These are phyloP conservation scores for Suhomyces xylopsoci DNA, from an alignment of 805 yeast species.

Conservation along the genomic window DNA sequence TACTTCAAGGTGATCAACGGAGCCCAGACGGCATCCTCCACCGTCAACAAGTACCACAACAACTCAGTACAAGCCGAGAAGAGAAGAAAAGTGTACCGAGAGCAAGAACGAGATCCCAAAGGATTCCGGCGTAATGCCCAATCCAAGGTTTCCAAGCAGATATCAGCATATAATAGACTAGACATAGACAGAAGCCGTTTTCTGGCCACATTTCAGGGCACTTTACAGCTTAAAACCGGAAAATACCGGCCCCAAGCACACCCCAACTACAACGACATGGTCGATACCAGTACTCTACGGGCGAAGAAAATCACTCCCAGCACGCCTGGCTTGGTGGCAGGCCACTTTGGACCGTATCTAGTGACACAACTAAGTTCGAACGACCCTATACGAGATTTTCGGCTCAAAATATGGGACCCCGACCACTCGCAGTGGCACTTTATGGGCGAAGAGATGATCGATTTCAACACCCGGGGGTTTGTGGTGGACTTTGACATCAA, in stretches of 20 bases:
- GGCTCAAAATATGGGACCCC: neutral
- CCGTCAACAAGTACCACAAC: conserved; percentile 24
- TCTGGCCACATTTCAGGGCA: neutral
- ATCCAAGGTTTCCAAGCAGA: neutral
- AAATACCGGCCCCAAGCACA: neutral
- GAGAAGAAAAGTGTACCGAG: conserved; percentile 12
- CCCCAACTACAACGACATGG: neutral
- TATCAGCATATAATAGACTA: neutral
- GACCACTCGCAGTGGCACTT: neutral
- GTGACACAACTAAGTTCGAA: neutral
- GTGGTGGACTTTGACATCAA: neutral
- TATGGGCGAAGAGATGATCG: neutral
- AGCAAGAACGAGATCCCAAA: neutral
- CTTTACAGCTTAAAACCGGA: neutral
- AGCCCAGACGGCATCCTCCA: conserved; percentile 12
- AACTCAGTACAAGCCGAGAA: conserved; percentile 22
- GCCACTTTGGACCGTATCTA: neutral
- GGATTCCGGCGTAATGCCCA: neutral
- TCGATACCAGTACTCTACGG: neutral
- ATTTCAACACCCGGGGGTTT: neutral
- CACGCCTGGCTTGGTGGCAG: neutral
- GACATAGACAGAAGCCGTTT: neutral
- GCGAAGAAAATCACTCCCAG: neutral
- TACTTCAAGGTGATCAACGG: conserved; percentile 37
- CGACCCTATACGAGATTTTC: neutral